Conservation (phyloP, 1,284 basidiomycete species). For the Microbotryum saponariae region DNA sequence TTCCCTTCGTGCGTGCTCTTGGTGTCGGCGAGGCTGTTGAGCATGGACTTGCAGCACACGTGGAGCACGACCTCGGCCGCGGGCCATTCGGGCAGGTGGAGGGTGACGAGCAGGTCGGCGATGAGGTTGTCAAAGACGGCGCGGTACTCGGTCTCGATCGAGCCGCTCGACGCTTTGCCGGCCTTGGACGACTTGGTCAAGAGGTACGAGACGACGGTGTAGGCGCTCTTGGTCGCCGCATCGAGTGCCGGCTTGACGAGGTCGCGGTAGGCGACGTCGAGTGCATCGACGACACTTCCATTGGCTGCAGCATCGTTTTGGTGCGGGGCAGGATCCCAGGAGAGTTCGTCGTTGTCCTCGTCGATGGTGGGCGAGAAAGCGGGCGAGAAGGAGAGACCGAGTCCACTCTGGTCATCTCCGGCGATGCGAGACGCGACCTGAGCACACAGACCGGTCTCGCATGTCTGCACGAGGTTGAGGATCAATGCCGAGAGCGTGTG, state of each 20-base stretch:
- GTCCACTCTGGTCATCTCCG: no score
- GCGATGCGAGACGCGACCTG: conserved; percentile 44
- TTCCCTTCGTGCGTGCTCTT: conserved; percentile 66
- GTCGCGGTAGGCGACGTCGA: neutral
- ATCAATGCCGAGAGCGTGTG: conserved; percentile 85
- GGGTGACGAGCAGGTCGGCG: conserved; percentile 74
- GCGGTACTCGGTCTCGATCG: conserved; percentile 72
- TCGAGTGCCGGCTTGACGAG: conserved; percentile 44
- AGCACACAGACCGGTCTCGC: conserved; percentile 66
- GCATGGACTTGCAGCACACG: conserved; percentile 74
- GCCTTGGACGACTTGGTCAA: conserved; percentile 60
- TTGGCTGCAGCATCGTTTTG: neutral
- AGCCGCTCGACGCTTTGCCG: conserved; percentile 66
- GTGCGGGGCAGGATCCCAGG: neutral
- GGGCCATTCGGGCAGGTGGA: conserved; percentile 96
- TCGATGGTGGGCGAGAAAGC: neutral
- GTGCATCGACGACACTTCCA: neutral
- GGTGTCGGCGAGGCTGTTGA: conserved; percentile 68
- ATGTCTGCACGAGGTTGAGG: conserved; percentile 91
- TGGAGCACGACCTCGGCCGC: conserved; percentile 72
- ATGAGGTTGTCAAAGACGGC: conserved; percentile 83
- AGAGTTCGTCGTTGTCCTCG: conserved; percentile 52
- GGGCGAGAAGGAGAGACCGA: no score
- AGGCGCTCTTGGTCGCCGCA: conserved; percentile 70
- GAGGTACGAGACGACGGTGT: conserved; percentile 73